These are phyloP conservation scores for Tausonia pullulans DNA, from an alignment of 1,284 basidiomycete species.

Conservation along the genomic window DNA sequence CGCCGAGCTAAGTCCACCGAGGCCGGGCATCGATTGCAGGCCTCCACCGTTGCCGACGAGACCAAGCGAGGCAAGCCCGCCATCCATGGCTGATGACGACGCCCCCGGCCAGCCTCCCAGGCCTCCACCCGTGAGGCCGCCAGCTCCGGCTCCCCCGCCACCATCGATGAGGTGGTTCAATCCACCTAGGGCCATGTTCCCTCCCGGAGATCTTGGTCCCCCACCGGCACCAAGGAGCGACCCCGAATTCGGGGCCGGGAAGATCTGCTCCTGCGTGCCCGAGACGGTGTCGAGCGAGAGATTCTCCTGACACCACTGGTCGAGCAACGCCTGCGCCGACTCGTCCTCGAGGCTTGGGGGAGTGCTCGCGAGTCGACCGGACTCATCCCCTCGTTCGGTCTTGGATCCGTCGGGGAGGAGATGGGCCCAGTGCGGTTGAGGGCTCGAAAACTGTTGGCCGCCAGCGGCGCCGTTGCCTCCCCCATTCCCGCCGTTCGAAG, in stretches of 20 bases:
- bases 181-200: background rate
- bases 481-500: background rate
- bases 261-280: slow-evolving; percentile 14
- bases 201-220: background rate
- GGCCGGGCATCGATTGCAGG: background rate
- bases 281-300: slow-evolving; percentile 11
- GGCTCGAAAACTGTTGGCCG: background rate
- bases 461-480: background rate
- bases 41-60: no score
- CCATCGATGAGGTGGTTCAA: background rate
- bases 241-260: background rate
- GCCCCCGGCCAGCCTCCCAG: background rate
- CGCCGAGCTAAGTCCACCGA: background rate
- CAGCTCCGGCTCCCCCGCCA: background rate
- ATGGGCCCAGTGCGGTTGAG: background rate
- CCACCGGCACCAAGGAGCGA: background rate
- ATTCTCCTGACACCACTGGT: slow-evolving; percentile 16
- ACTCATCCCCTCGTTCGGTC: background rate
- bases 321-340: slow-evolving; percentile 11
- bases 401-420: background rate
- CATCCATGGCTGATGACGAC: background rate
- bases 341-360: slow-evolving; percentile 15
- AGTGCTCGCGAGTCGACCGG: slow-evolving; percentile 1
- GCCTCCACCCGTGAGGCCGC: background rate
- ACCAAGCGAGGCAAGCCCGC: background rate